A percentile compares a stretch with the other conserved stretches of the same genome.
These are phyloP conservation scores for Neopestalotiopsis rosae DNA, from an alignment of 2,329 filamentous ascomycete genomes.

Conservation along the genomic window DNA sequence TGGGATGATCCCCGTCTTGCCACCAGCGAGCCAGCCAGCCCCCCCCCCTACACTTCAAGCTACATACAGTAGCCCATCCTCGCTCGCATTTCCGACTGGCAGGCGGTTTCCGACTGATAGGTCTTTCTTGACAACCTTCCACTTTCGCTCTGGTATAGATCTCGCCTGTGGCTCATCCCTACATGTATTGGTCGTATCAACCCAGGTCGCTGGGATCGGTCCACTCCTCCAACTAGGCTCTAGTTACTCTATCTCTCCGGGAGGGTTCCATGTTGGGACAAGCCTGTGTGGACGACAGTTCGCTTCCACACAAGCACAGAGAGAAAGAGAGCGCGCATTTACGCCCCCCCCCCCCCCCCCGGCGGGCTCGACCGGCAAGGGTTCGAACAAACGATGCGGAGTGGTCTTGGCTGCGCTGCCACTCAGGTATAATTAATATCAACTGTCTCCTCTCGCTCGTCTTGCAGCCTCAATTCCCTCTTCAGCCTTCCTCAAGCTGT, in stretches of 20 bases:
- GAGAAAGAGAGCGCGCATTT: too few relatives aligned
- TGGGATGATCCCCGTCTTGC: constrained; percentile 1
- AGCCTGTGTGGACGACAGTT: neutral
- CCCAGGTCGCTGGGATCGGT: constrained; percentile 11
- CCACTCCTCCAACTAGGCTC: neutral
- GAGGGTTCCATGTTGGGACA: neutral
- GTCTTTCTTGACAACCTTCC: constrained; percentile 1
- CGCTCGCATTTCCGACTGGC: neutral
- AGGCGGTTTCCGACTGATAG: neutral
- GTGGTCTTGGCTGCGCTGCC: neutral
- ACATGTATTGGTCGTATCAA: neutral
- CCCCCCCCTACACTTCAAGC: too few relatives aligned
- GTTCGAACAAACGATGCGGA: neutral
- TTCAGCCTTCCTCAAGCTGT: neutral
- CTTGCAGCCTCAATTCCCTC: neutral
- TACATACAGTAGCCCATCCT: neutral
- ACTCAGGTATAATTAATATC: constrained; percentile 12
- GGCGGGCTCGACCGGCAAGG: neutral
- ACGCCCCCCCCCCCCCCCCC: neutral
- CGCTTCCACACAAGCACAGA: neutral
- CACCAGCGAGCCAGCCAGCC: neutral
- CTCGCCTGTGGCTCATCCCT: constrained; percentile 1
- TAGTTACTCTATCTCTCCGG: neutral
- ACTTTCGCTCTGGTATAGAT: constrained; percentile 9
- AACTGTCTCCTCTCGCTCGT: neutral